A percentile compares a stretch with the other conserved stretches of the same genome.
Evolutionary conservation across 108 stramenopile genomes (phyloP).

Genomic region (Fistulifera pelliculosa): DNA sequence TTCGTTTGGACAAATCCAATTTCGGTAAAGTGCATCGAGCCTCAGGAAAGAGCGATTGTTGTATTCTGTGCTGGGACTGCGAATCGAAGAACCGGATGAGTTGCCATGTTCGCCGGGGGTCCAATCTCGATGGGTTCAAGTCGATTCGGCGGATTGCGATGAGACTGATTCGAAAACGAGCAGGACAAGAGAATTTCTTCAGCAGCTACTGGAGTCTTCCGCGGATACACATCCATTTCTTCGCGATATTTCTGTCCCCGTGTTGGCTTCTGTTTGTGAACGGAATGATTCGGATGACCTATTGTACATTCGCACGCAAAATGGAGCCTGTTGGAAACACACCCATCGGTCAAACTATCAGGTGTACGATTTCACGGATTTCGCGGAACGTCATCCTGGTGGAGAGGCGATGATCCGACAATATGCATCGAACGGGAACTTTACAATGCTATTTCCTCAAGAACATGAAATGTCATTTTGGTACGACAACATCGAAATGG

Average conservation of each 20-base stretch:
- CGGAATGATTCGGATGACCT: no score
- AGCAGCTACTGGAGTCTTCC: no score
- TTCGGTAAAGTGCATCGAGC: neutral
- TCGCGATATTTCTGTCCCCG: no score
- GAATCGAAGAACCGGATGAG: neutral
- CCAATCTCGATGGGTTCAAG: neutral
- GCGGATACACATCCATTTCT: no score
- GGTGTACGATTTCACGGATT: slow-evolving; percentile 53
- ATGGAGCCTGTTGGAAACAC: slow-evolving; percentile 22
- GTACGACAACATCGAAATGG: neutral
- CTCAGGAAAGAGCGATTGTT: neutral
- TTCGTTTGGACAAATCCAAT: no score
- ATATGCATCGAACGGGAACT: slow-evolving; percentile 1
- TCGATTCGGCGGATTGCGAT: no score
- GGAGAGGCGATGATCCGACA: slow-evolving; percentile 5
- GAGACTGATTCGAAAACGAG: no score
- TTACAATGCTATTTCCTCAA: slow-evolving; percentile 8
- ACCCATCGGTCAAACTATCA: slow-evolving; percentile 40
- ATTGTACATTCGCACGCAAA: neutral
- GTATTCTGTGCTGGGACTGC: neutral
- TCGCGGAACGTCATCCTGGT: slow-evolving; percentile 23
- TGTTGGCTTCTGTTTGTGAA: no score
- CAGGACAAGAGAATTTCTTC: no score
- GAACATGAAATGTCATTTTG: neutral
- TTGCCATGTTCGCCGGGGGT: neutral